phyloP scores from a whole-genome alignment of 208 protist species.

The Entamoeba moshkovskii region DNA sequence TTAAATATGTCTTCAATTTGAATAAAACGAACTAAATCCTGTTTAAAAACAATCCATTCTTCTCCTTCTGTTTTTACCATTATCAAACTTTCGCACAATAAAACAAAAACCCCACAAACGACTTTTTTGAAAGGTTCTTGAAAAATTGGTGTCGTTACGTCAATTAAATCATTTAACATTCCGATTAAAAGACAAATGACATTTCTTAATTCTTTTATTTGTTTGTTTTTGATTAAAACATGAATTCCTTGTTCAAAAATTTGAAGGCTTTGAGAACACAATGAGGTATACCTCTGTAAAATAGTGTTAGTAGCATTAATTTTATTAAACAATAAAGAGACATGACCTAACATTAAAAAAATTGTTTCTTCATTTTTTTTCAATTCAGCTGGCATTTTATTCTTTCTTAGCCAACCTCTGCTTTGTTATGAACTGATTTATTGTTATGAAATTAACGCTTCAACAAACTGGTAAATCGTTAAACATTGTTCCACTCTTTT shows the following conservation, averaged over 20 bases:
- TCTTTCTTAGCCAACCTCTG: not conserved
- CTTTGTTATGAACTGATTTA: too few relatives aligned
- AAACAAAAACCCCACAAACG: not conserved
- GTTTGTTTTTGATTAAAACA: not conserved
- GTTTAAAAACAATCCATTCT: not conserved
- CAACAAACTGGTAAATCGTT: not conserved
- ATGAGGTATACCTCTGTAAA: not conserved
- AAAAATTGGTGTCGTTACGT: not conserved
- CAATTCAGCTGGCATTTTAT: not conserved
- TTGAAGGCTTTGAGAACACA: not conserved
- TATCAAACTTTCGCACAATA: not conserved
- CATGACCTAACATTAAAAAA: not conserved
- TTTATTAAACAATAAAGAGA: not conserved
- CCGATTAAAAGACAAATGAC: not conserved
- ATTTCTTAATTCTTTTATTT: not conserved
- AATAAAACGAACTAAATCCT: not conserved
- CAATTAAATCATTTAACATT: not conserved
- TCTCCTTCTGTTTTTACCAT: not conserved
- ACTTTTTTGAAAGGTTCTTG: not conserved
- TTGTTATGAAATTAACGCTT: too few relatives aligned
- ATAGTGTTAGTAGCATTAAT: not conserved
- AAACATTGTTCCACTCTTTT: not conserved
- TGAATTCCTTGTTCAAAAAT: not conserved
- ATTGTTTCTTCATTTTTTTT: not conserved
- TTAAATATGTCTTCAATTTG: too few relatives aligned